Evolutionary conservation across 2,329 filamentous ascomycete species (phyloP).

Genomic region (Alternaria viburni): DNA sequence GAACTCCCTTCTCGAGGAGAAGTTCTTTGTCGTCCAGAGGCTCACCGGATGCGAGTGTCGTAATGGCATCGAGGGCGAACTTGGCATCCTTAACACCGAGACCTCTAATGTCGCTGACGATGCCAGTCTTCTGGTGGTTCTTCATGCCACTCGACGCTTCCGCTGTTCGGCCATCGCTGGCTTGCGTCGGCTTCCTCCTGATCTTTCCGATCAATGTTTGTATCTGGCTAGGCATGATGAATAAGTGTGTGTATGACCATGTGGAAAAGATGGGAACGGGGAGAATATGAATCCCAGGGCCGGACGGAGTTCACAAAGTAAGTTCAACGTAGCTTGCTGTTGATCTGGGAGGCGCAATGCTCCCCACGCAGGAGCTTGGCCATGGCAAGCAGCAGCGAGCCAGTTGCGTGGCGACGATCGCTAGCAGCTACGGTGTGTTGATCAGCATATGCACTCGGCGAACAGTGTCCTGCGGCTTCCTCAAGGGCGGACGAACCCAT

Average conservation of each 20-base stretch:
- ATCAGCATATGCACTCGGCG: conserved; percentile 21
- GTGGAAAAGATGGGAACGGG: background rate
- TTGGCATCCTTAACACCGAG: conserved; percentile 56
- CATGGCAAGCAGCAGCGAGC: conserved; percentile 1
- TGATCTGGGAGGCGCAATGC: conserved; percentile 10
- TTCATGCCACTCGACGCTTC: conserved; percentile 31
- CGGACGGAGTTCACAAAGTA: background rate
- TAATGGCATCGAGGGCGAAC: conserved; percentile 63
- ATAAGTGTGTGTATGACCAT: conserved; percentile 1
- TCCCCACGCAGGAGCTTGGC: conserved; percentile 10
- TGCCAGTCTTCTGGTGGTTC: conserved; percentile 31
- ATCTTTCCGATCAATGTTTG: conserved; percentile 55
- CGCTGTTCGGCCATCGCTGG: conserved; percentile 56
- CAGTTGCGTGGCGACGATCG: conserved; percentile 13
- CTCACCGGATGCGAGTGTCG: conserved; percentile 67
- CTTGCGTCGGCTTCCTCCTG: conserved; percentile 54
- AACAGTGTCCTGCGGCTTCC: conserved; percentile 11
- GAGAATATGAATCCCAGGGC: conserved; percentile 2
- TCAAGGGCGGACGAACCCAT: conserved; percentile 9
- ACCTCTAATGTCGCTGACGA: conserved; percentile 61
- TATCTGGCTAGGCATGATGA: conserved; percentile 45
- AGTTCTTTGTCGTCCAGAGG: conserved; percentile 66
- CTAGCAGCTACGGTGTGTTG: conserved; percentile 19
- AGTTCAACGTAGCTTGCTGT: background rate
- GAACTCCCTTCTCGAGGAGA: conserved; percentile 57